Evolutionary conservation across 495 filamentous ascomycete genomes (phyloP), one percentile per base, ranked within the genome.

Genomic region (Neurospora intermedia): DNA sequence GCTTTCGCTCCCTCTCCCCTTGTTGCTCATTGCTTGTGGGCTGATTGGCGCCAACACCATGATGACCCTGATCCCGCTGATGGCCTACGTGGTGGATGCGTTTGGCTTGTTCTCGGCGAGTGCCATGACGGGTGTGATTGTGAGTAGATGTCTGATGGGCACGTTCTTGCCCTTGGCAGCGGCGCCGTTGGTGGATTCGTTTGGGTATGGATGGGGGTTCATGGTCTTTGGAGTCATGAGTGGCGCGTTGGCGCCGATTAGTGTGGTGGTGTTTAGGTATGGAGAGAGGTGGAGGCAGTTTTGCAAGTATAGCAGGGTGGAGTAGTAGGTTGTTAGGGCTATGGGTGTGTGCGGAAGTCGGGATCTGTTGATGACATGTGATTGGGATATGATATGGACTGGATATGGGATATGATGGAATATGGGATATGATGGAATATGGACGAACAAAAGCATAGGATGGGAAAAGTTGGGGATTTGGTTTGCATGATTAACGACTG

Each of bases 31-130:
- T 1, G 73, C 78, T 0, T 78, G 86, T 4, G 74, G 81, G 69
- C 76, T 89, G 16, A 78, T 83, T 15, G 87, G 87, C 27, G 77
- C 76, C 0, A 70, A 77, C 3, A 78, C 81, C 20, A 82, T 87
- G 72, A 69, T 88, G 11, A 81, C 81, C 15, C 77, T 84, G 62
- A 77, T 90, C 20, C 85, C 88, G 0, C 70, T 89, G 35, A 82
- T 82, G 75, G 81, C 86, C 1, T 90, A 89, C 71, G 80, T 90
- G 10, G 87, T 89, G 0, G 88, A 90, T 73, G 86, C 87, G 0
- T 90, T 87, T 73, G 85, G 86, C 0, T 70, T 87, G 15, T 88
- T 85, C 75, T 82, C 85, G 7, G 87, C 88, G 0, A 87, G 84
- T 18, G 88, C 87, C 3, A 82, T 89, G 83, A 89, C 88, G 2